Evolutionary conservation across 2,329 filamentous ascomycete genomes (phyloP).

Genomic region (Lanzia echinophila): DNA sequence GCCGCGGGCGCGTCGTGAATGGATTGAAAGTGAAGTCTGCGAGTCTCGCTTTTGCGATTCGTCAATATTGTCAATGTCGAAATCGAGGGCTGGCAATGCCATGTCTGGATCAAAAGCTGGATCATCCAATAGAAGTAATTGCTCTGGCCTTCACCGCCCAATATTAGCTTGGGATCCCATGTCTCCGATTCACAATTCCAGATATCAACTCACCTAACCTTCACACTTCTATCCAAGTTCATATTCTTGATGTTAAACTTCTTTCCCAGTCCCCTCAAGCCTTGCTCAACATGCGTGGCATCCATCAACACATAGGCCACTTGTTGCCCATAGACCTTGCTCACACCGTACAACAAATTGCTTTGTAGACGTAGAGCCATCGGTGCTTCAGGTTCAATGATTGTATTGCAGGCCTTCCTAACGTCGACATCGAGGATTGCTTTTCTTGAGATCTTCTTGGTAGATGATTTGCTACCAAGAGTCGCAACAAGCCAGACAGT

Average conservation of each 20-base stretch:
- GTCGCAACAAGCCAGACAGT: slow-evolving; percentile 96
- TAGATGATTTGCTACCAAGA: slow-evolving; percentile 63
- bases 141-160: slow-evolving; percentile 52
- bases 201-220: slow-evolving; percentile 53
- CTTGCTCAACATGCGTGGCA: slow-evolving; percentile 60
- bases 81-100: slow-evolving; percentile 51
- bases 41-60: slow-evolving; percentile 23
- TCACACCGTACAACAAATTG: slow-evolving; percentile 79
- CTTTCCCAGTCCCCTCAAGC: slow-evolving; percentile 63
- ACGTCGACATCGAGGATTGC: slow-evolving; percentile 86
- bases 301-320: slow-evolving; percentile 80
- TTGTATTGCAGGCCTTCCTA: slow-evolving; percentile 79
- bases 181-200: background rate
- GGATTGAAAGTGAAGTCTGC: slow-evolving; percentile 31
- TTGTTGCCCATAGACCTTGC: slow-evolving; percentile 80
- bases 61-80: slow-evolving; percentile 32
- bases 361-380: slow-evolving; percentile 87
- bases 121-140: slow-evolving; percentile 75
- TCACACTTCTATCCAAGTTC: slow-evolving; percentile 49
- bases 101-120: slow-evolving; percentile 69
- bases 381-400: slow-evolving; percentile 75
- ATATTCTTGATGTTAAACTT: slow-evolving; percentile 44
- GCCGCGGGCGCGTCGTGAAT: slow-evolving; percentile 12
- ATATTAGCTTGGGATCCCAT: background rate
- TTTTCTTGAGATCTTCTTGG: slow-evolving; percentile 73